Evolutionary conservation across 192 early-diverging fungal genomes (phyloP).

Genomic region (Chytriomyces sp.): DNA sequence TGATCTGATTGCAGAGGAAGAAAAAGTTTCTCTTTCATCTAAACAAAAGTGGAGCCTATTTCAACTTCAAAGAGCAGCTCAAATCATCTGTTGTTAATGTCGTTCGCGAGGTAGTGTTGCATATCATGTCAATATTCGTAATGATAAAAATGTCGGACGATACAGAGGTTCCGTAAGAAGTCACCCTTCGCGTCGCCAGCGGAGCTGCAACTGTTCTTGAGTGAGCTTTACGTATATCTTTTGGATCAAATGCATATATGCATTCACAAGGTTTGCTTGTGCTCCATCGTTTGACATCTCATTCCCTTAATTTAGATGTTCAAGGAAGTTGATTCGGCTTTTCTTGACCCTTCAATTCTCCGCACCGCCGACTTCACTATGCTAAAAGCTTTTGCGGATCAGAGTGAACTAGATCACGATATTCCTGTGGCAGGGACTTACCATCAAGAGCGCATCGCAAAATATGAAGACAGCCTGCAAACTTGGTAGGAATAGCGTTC

Average conservation of each 20-base stretch:
- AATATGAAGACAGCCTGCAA: slow-evolving; percentile 58
- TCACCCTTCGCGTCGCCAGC: slow-evolving; percentile 53
- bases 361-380: slow-evolving; percentile 48
- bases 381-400: slow-evolving; percentile 56
- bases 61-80: slow-evolving; percentile 60
- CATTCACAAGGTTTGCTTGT: slow-evolving; percentile 42
- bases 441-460: slow-evolving; percentile 58
- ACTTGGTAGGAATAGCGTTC: slow-evolving; percentile 45
- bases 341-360: slow-evolving; percentile 37
- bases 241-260: slow-evolving; percentile 59
- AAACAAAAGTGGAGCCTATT: slow-evolving; percentile 63
- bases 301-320: slow-evolving; percentile 33
- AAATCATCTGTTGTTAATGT: slow-evolving; percentile 59
- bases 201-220: slow-evolving; percentile 62
- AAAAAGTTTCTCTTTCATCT: slow-evolving; percentile 62
- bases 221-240: slow-evolving; percentile 61
- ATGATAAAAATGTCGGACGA: slow-evolving; percentile 14
- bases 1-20: slow-evolving; percentile 38
- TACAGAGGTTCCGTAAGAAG: slow-evolving; percentile 49
- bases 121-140: not conserved
- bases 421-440: slow-evolving; percentile 44
- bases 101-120: slow-evolving; percentile 52
- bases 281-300: not conserved
- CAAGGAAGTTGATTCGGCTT: slow-evolving; percentile 33
- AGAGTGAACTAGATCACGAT: slow-evolving; percentile 48